Evolutionary conservation across 2,329 filamentous ascomycete species (phyloP).

Genomic region (Seiridium unicorne): DNA sequence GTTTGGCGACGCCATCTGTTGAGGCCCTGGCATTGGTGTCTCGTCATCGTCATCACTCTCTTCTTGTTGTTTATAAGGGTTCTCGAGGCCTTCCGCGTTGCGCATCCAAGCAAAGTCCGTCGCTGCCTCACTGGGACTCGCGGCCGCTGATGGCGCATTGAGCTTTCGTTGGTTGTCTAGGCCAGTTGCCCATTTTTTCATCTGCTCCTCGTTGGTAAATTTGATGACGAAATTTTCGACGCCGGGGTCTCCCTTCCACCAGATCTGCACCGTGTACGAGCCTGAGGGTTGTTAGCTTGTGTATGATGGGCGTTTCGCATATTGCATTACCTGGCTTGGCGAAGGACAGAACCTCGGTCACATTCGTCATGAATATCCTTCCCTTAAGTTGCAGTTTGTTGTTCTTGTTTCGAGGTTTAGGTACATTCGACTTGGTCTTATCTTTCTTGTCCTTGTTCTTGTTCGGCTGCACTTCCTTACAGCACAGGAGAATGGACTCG

Average conservation of each 20-base stretch:
- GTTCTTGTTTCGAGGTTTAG: conserved; percentile 62
- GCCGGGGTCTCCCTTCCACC: conserved; percentile 95
- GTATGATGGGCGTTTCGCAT: not conserved
- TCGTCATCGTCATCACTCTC: conserved; percentile 63
- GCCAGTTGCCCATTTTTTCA: conserved; percentile 87
- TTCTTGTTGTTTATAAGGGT: conserved; percentile 72
- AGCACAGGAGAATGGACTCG: conserved; percentile 90
- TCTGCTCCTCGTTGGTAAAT: conserved; percentile 85
- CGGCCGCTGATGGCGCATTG: conserved; percentile 47
- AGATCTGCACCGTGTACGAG: conserved; percentile 94
- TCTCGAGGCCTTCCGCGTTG: conserved; percentile 66
- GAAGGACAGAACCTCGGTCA: conserved; percentile 87
- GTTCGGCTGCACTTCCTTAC: conserved; percentile 87
- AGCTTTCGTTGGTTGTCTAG: conserved; percentile 75
- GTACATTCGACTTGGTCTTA: conserved; percentile 53
- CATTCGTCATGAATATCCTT: conserved; percentile 98
- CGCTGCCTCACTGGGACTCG: conserved; percentile 48
- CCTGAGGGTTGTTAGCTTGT: conserved; percentile 50
- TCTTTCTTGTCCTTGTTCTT: conserved; percentile 80
- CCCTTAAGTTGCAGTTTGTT: conserved; percentile 93
- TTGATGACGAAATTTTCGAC: conserved; percentile 96
- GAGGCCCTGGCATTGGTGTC: conserved; percentile 20
- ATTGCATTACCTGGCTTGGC: conserved; percentile 74
- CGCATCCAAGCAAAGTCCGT: conserved; percentile 82
- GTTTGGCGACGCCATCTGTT: conserved; percentile 30